A percentile compares a stretch with the other conserved stretches of the same genome.
Conservation (phyloP, 1,139 yeast genomes). For the Sugiyamaella castrensis region DNA sequence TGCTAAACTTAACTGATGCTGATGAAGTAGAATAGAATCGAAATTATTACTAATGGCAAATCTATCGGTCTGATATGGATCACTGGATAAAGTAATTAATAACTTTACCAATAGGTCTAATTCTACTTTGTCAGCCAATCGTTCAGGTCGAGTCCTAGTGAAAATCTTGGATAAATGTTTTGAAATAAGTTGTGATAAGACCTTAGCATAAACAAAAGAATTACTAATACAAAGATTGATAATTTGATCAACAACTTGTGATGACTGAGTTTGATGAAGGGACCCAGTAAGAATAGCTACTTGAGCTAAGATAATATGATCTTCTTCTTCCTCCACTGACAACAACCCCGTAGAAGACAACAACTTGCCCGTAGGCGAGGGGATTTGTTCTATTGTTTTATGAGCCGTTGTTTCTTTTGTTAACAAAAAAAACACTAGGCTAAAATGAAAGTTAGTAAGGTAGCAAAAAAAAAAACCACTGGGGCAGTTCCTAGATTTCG, state of each 20-base stretch:
- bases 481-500: no score
- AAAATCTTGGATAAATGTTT: slow-evolving; percentile 2
- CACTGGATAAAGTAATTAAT: background rate
- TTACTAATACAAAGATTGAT: slow-evolving; percentile 1
- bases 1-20: slow-evolving; percentile 7
- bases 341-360: slow-evolving; percentile 2
- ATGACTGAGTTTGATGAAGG: background rate
- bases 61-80: slow-evolving; percentile 7
- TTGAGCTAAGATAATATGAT: slow-evolving; percentile 11
- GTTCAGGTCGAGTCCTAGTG: slow-evolving; percentile 1
- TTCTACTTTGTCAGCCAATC: slow-evolving; percentile 1
- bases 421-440: no score
- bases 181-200: slow-evolving; percentile 4
- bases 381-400: no score
- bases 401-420: no score
- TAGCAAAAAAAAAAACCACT: no score
- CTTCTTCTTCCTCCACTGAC: slow-evolving; percentile 6
- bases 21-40: background rate
- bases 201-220: slow-evolving; percentile 5
- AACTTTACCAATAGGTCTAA: slow-evolving; percentile 2
- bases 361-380: slow-evolving; percentile 12
- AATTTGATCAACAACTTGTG: slow-evolving; percentile 2
- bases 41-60: slow-evolving; percentile 2
- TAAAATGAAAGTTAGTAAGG: no score
- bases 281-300: slow-evolving; percentile 3